Evolutionary conservation across 306 rosid genomes (phyloP), one percentile per base, ranked within the genome.

Genomic region (Castanea sativa): DNA sequence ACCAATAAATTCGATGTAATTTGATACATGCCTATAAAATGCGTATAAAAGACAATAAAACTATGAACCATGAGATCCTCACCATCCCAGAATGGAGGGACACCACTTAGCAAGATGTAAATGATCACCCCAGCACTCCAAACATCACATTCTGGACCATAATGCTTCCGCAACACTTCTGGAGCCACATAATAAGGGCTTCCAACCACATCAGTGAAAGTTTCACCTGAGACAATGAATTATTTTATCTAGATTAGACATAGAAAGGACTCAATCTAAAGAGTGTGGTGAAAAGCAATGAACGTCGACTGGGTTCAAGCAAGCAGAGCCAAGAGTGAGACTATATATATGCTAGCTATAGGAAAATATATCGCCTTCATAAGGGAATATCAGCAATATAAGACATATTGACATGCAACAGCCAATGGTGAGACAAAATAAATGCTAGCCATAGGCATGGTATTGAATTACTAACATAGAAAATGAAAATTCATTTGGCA

Each of bases 121-220:
- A 93, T 91, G 85, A 95, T 95, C 55, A 95, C 99, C 65, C 99
- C 99, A 29, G 98, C 99, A 78, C 99, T 93, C 99, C 99, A 93
- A 71, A 95, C 93, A 87, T 95, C 98, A 81, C 99, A 95, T 78
- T 88, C 92, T 77, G 87, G 90, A 76, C 99, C 97, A 79, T 95
- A 95, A 61, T 68, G 84, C 92, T 92, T 95, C 81, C 88, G 80
- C 76, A 95, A 88, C 76, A 95, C 98, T 89, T 95, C 98, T 71
- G 99, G 99, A 49, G 99, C 99, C 55, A 95, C 99, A 59, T 95
- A 95, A 83, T 95, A 95, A n/a, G 99, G 99, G 81, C 99, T 95
- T 13, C 99, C 99, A 80, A 93, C 98, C 74, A 95, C 94, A 80
- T 95, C 98, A 15, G 90, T 87, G 79, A 93, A 95, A 32, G 86